phyloP scores from a whole-genome alignment of 192 early-diverging fungal genomes.

The Entomortierella lignicola region DNA sequence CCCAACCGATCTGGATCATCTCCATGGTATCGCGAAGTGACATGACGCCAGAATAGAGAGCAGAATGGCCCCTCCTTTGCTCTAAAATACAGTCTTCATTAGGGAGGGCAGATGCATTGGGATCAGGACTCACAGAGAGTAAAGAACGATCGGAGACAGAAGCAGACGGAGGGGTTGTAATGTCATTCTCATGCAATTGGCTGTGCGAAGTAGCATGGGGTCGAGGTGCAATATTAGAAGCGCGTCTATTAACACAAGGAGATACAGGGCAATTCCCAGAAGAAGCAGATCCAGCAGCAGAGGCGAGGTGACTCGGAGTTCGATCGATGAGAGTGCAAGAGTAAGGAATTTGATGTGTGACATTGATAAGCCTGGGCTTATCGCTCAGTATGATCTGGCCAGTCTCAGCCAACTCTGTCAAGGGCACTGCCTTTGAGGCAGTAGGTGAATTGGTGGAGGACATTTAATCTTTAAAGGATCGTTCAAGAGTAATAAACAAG shows the following conservation, averaged over 20 bases:
- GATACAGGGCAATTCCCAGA: not conserved
- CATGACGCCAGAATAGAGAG: constrained; percentile 87
- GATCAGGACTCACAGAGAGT: not conserved
- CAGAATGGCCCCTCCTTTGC: constrained; percentile 84
- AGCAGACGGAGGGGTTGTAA: not conserved
- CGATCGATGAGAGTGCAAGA: constrained; percentile 31
- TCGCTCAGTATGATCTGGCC: constrained; percentile 33
- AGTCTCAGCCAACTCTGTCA: constrained; percentile 45
- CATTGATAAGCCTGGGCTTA: constrained; percentile 60
- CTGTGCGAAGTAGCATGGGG: not conserved
- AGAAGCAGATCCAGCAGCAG: not conserved
- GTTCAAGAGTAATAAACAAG: not conserved
- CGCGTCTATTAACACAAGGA: constrained; percentile 4
- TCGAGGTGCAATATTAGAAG: not conserved
- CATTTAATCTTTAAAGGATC: too few relatives aligned
- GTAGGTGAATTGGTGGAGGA: not conserved
- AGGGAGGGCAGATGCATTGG: not conserved
- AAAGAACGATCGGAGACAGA: not conserved
- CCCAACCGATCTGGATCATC: constrained; percentile 81
- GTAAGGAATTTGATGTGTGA: constrained; percentile 69
- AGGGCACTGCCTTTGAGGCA: constrained; percentile 15
- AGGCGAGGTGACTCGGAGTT: not conserved
- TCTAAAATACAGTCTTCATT: constrained; percentile 58
- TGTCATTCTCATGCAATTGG: not conserved
- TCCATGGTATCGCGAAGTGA: constrained; percentile 70